Percentiles rank a stretch among this genome's conserved stretches.
Evolutionary conservation across 495 filamentous ascomycete genomes (phyloP).

Genomic region (Penicillium cataractarum): DNA sequence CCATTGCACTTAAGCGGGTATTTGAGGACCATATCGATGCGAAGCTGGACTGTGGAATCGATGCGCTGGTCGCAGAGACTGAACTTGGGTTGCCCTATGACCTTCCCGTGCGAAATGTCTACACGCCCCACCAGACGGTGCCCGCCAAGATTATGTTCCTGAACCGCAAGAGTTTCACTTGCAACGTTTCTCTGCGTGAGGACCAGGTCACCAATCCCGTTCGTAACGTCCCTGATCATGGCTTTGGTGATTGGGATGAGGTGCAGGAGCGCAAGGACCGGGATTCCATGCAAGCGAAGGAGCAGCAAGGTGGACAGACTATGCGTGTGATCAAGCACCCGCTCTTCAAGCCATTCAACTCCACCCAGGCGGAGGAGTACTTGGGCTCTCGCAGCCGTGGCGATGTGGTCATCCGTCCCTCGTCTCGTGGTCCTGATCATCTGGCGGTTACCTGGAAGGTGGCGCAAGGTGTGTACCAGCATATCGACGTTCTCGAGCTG

Average conservation of each 20-base stretch:
- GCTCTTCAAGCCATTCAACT: constrained; percentile 89
- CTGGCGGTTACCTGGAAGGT: constrained; percentile 98
- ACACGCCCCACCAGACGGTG: constrained; percentile 75
- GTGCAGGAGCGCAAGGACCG: constrained; percentile 75
- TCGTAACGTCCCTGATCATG: constrained; percentile 65
- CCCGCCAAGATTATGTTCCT: constrained; percentile 85
- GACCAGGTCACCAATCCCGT: constrained; percentile 73
- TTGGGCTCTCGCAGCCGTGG: constrained; percentile 80
- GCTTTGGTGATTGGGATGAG: constrained; percentile 83
- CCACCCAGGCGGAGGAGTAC: constrained; percentile 91
- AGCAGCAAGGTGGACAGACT: constrained; percentile 76
- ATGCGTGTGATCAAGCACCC: constrained; percentile 97
- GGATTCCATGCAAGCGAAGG: constrained; percentile 77
- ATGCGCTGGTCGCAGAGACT: constrained; percentile 76
- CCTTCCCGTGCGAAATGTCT: constrained; percentile 59
- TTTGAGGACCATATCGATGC: constrained; percentile 91
- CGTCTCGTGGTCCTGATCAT: constrained; percentile 91
- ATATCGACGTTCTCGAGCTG: constrained; percentile 94
- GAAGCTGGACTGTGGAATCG: constrained; percentile 90
- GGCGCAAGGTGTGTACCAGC: constrained; percentile 90
- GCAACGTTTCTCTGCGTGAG: constrained; percentile 81
- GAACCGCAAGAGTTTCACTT: constrained; percentile 78
- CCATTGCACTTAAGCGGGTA: constrained; percentile 83
- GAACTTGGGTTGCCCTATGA: constrained; percentile 69
- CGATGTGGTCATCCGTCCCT: constrained; percentile 93